These are phyloP conservation scores for Tolypocladium ovalisporum DNA, from an alignment of 2,329 filamentous ascomycete species.

Conservation along the genomic window DNA sequence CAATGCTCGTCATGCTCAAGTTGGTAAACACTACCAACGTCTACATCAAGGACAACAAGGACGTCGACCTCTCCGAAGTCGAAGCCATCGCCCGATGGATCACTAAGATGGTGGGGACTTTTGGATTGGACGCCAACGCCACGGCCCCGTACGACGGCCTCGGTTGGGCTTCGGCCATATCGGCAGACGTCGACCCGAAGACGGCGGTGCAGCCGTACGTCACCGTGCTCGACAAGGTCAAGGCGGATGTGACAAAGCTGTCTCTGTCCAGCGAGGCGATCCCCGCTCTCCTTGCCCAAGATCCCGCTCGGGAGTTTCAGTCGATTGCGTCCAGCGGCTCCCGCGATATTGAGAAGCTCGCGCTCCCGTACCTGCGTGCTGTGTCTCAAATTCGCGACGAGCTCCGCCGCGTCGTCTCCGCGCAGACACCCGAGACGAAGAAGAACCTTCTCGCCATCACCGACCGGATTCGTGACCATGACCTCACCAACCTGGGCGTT, in stretches of 20 bases:
- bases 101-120: constrained; percentile 72
- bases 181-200: constrained; percentile 30
- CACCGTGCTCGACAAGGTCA: constrained; percentile 31
- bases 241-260: constrained; percentile 32
- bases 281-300: constrained; percentile 28
- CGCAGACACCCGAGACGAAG: constrained; percentile 38
- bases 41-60: constrained; percentile 36
- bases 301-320: constrained; percentile 36
- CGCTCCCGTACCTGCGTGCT: constrained; percentile 43
- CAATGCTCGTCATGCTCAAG: constrained; percentile 68
- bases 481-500: constrained; percentile 72
- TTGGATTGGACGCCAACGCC: constrained; percentile 65
- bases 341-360: constrained; percentile 40
- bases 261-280: constrained; percentile 38
- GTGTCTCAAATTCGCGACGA: constrained; percentile 50
- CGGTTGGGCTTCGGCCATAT: constrained; percentile 39
- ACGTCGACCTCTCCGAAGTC: constrained; percentile 33
- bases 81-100: constrained; percentile 63
- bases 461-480: constrained; percentile 68
- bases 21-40: constrained; percentile 70
- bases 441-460: constrained; percentile 68
- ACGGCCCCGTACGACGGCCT: constrained; percentile 42
- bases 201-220: constrained; percentile 36
- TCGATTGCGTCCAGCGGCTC: constrained; percentile 31
- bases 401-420: constrained; percentile 43